Percentiles rank a stretch among this genome's conserved stretches.
Conservation (phyloP, 192 early-diverging fungal genomes). For the Mortierella hygrophila region DNA sequence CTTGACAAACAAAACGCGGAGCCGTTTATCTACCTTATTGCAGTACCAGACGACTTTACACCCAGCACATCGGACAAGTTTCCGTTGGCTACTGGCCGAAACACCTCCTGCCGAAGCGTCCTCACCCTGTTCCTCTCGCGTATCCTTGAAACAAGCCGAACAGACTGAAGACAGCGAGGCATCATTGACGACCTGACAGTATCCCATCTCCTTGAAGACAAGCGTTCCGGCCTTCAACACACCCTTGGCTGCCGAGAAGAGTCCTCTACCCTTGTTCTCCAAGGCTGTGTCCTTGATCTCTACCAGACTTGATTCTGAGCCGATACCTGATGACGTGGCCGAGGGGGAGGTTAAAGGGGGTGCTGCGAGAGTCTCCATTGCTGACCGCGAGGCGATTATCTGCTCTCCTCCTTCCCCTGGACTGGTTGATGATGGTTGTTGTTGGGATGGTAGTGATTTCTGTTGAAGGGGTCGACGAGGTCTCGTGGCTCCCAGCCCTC, state of each 20-base stretch:
- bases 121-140: slow-evolving; percentile 38
- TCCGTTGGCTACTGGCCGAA: slow-evolving; percentile 11
- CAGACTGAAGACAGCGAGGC: slow-evolving; percentile 38
- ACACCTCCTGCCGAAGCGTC: slow-evolving; percentile 23
- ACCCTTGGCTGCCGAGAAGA: slow-evolving; percentile 29
- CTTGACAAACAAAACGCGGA: too few species aligned
- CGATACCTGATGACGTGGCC: slow-evolving; percentile 13
- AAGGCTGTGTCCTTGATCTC: slow-evolving; percentile 33
- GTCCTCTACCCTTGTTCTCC: slow-evolving; percentile 25
- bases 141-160: slow-evolving; percentile 47
- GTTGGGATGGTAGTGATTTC: neutral
- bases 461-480: slow-evolving; percentile 22
- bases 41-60: slow-evolving; percentile 51
- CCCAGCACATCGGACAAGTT: slow-evolving; percentile 43
- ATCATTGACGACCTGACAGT: slow-evolving; percentile 49
- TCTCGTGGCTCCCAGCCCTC: neutral
- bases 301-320: slow-evolving; percentile 15
- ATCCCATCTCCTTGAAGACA: slow-evolving; percentile 50
- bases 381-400: neutral
- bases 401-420: neutral
- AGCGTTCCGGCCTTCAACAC: slow-evolving; percentile 22
- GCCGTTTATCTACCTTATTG: slow-evolving; percentile 26
- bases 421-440: neutral
- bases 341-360: slow-evolving; percentile 33
- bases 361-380: neutral